Conservation (phyloP, 768 basidiomycete species). For the Tricholoma terreum region DNA sequence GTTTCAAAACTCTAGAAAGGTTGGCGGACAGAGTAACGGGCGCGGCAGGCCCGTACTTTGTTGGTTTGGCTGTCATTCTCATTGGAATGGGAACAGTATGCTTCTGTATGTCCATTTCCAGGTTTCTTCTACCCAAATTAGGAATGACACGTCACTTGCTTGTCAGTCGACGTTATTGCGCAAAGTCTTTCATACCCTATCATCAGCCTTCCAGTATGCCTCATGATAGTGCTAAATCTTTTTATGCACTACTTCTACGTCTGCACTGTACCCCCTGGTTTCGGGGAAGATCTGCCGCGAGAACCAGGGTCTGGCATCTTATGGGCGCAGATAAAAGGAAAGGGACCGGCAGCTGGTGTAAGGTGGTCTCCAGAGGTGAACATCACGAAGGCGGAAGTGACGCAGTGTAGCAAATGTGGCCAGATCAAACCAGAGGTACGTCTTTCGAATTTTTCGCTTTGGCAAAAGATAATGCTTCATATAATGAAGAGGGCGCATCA, state of each 20-base stretch:
- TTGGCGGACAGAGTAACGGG: slow-evolving; percentile 80
- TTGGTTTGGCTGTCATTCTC: slow-evolving; percentile 73
- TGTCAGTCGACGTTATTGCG: slow-evolving; percentile 73
- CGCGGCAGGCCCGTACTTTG: slow-evolving; percentile 88
- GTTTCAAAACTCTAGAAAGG: slow-evolving; percentile 63
- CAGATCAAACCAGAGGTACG: slow-evolving; percentile 76
- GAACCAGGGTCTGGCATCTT: slow-evolving; percentile 39
- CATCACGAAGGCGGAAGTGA: slow-evolving; percentile 52
- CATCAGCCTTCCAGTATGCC: slow-evolving; percentile 62
- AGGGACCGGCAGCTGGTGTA: slow-evolving; percentile 38
- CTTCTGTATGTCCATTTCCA: slow-evolving; percentile 68
- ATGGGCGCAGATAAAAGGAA: slow-evolving; percentile 52
- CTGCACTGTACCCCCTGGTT: slow-evolving; percentile 78
- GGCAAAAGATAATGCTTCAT: slow-evolving; percentile 9
- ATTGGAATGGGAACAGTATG: slow-evolving; percentile 65
- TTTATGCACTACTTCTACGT: slow-evolving; percentile 84
- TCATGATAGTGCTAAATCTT: slow-evolving; percentile 76
- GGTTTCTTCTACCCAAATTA: too few species aligned
- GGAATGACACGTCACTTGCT: background rate
- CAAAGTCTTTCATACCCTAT: slow-evolving; percentile 60
- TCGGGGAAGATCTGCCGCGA: slow-evolving; percentile 56
- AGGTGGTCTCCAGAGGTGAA: slow-evolving; percentile 48
- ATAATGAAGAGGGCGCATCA: slow-evolving; percentile 79
- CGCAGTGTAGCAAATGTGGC: slow-evolving; percentile 68
- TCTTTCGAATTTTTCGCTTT: background rate